A percentile compares a stretch with the other conserved stretches of the same genome.
phyloP scores from a whole-genome alignment of 2,329 filamentous ascomycete genomes.

The Cordyceps fumosorosea region DNA sequence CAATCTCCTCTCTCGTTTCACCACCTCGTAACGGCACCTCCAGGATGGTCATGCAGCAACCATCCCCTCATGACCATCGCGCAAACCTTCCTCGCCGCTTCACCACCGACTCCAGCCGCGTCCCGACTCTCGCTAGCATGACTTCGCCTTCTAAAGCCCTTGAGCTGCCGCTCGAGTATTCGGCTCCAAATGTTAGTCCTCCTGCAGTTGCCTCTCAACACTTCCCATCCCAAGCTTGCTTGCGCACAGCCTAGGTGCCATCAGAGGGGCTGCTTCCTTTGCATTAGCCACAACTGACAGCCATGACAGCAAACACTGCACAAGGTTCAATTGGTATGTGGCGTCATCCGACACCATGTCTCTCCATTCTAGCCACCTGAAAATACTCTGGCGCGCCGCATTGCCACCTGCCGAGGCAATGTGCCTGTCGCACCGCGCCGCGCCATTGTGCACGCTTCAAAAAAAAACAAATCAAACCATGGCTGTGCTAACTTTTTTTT shows the following conservation, averaged over 20 bases:
- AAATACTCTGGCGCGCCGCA: background rate
- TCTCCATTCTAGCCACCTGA: background rate
- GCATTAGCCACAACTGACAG: background rate
- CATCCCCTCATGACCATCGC: slow-evolving; percentile 58
- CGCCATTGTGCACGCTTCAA: background rate
- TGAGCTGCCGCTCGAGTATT: slow-evolving; percentile 44
- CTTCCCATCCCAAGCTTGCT: background rate
- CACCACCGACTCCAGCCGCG: slow-evolving; percentile 81
- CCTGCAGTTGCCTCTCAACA: background rate
- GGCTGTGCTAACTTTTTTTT: slow-evolving; percentile 27
- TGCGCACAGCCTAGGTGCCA: background rate
- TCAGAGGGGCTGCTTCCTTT: background rate
- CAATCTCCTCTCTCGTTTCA: slow-evolving; percentile 68
- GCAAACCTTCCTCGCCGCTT: slow-evolving; percentile 82
- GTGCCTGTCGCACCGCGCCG: background rate
- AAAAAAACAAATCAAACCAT: background rate
- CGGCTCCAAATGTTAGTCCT: slow-evolving; percentile 29
- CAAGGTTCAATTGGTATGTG: slow-evolving; percentile 70
- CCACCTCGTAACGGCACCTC: slow-evolving; percentile 60
- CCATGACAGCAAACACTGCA: slow-evolving; percentile 48
- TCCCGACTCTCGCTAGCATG: slow-evolving; percentile 66
- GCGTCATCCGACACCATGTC: slow-evolving; percentile 11
- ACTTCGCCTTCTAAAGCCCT: slow-evolving; percentile 43
- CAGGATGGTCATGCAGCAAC: slow-evolving; percentile 51
- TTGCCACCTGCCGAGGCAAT: background rate